A percentile compares a stretch with the other conserved stretches of the same genome.
Conservation (phyloP, 2,329 filamentous ascomycete genomes). For the Aureobasidium zeae region DNA sequence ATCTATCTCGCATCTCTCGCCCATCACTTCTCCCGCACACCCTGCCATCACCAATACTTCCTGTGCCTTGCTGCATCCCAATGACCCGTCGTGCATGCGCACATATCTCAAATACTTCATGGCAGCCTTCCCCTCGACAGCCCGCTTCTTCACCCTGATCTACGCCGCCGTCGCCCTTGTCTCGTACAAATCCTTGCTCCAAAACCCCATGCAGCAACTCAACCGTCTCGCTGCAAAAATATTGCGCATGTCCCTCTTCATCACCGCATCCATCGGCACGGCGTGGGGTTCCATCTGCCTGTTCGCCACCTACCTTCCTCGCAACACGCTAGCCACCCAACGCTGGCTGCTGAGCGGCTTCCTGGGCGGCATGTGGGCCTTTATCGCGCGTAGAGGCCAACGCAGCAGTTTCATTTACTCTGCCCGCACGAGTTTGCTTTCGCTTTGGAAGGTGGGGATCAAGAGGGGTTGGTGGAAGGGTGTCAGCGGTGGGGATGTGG, state of each 20-base stretch:
- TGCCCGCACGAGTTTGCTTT: slow-evolving; percentile 68
- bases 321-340: slow-evolving; percentile 65
- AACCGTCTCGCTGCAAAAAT: slow-evolving; percentile 59
- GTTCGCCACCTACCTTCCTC: slow-evolving; percentile 71
- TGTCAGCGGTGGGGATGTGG: slow-evolving; percentile 71
- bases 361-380: slow-evolving; percentile 75
- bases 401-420: slow-evolving; percentile 69
- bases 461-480: slow-evolving; percentile 85
- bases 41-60: slow-evolving; percentile 77
- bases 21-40: slow-evolving; percentile 75
- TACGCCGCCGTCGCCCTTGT: slow-evolving; percentile 64
- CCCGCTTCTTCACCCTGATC: slow-evolving; percentile 66
- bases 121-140: slow-evolving; percentile 66
- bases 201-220: slow-evolving; percentile 57
- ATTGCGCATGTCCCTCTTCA: slow-evolving; percentile 65
- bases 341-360: slow-evolving; percentile 87
- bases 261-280: slow-evolving; percentile 75
- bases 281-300: slow-evolving; percentile 86
- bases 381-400: slow-evolving; percentile 57
- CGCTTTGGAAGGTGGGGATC: slow-evolving; percentile 83
- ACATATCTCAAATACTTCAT: slow-evolving; percentile 86
- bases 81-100: slow-evolving; percentile 76
- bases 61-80: slow-evolving; percentile 81
- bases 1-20: slow-evolving; percentile 58
- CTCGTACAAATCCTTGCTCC: slow-evolving; percentile 57